These are phyloP conservation scores for Tetrapyrgos nigripes DNA, from an alignment of 1,284 basidiomycete genomes.

Conservation along the genomic window DNA sequence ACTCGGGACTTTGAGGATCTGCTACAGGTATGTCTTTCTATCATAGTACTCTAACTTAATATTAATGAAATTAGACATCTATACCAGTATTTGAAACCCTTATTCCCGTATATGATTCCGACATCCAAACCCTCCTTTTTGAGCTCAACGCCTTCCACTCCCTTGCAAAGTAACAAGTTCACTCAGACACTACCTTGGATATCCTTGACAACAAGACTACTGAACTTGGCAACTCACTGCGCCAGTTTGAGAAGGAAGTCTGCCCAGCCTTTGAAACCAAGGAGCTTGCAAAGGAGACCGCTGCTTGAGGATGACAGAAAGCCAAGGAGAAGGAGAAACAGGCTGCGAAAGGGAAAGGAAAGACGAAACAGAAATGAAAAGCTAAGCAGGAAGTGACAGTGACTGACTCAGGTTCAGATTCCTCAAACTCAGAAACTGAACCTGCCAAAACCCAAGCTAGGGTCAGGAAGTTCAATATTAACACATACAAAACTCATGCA, in stretches of 20 bases:
- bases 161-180: conserved; percentile 5
- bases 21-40: conserved; percentile 19
- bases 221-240: not conserved
- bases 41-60: not conserved
- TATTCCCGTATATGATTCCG: not conserved
- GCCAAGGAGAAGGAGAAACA: not conserved
- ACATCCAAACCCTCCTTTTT: conserved; percentile 4
- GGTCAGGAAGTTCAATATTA: conserved; percentile 7
- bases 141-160: not conserved
- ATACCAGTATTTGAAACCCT: conserved; percentile 12
- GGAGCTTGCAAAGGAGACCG: not conserved
- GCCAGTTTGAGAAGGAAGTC: conserved; percentile 5
- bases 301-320: not conserved
- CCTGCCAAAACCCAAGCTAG: not conserved
- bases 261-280: not conserved
- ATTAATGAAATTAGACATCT: not conserved
- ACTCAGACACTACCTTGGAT: conserved; percentile 1
- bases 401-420: not conserved
- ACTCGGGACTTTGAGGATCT: conserved; percentile 31
- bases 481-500: conserved; percentile 22
- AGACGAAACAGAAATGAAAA: too few relatives aligned
- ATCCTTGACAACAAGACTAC: not conserved
- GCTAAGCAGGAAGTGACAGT: too few relatives aligned
- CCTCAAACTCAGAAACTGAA: not conserved
- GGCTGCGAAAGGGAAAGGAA: too few relatives aligned